Conservation (phyloP, 1,284 basidiomycete species). For the Austroboletus niveus region DNA sequence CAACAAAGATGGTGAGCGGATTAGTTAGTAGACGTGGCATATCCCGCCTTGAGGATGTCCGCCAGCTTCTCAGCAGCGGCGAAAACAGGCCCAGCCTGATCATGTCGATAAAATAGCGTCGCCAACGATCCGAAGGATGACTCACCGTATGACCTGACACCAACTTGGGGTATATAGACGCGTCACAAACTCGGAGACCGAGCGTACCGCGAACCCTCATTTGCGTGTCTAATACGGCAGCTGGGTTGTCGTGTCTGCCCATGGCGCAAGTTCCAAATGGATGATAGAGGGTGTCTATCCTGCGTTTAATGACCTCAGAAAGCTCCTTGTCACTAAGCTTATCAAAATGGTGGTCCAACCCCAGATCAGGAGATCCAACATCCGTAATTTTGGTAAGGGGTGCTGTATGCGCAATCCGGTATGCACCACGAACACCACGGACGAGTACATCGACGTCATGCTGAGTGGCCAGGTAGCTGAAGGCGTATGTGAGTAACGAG, state of each 20-base stretch:
- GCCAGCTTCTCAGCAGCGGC: constrained; percentile 65
- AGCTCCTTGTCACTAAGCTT: constrained; percentile 44
- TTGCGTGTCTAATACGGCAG: constrained; percentile 48
- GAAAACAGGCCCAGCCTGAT: constrained; percentile 55
- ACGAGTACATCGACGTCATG: constrained; percentile 56
- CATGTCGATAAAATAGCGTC: not conserved
- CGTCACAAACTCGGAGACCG: constrained; percentile 57
- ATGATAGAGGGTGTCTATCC: constrained; percentile 59
- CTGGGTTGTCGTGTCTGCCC: constrained; percentile 35
- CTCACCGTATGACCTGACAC: constrained; percentile 63
- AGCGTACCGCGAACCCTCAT: constrained; percentile 47
- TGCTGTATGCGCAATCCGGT: constrained; percentile 48
- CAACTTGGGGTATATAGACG: constrained; percentile 56
- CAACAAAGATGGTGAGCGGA: not conserved
- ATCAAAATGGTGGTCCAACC: constrained; percentile 45
- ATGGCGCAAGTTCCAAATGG: constrained; percentile 60
- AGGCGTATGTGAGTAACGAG: not conserved
- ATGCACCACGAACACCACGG: constrained; percentile 50
- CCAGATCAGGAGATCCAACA: constrained; percentile 33
- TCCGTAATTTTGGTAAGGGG: constrained; percentile 52
- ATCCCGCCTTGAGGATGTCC: constrained; percentile 51
- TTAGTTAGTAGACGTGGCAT: not conserved
- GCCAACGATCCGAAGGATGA: constrained; percentile 2
- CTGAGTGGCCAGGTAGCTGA: constrained; percentile 54
- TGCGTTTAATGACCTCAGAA: constrained; percentile 41